These are phyloP conservation scores for Microdochium trichocladiopsis DNA, from an alignment of 2,329 filamentous ascomycete genomes.

Conservation along the genomic window DNA sequence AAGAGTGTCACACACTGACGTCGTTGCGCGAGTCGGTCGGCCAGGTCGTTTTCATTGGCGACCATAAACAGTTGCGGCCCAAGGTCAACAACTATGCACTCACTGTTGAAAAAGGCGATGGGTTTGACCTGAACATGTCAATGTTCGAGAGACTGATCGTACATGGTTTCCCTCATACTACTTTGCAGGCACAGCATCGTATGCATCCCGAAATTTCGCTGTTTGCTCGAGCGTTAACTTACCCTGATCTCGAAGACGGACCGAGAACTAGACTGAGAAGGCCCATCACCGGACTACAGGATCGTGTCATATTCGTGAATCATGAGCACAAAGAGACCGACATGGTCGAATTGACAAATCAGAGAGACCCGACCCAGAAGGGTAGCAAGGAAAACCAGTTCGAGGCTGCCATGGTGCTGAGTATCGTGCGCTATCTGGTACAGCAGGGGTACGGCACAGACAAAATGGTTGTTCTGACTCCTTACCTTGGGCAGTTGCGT, in stretches of 20 bases:
- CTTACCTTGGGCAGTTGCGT: slow-evolving; percentile 63
- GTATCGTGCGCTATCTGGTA: slow-evolving; percentile 56
- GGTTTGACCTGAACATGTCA: slow-evolving; percentile 60
- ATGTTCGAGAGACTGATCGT: slow-evolving; percentile 62
- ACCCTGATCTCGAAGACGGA: slow-evolving; percentile 53
- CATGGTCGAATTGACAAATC: slow-evolving; percentile 33
- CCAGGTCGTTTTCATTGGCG: slow-evolving; percentile 64
- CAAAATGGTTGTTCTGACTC: slow-evolving; percentile 62
- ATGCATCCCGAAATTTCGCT: slow-evolving; percentile 62
- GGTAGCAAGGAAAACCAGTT: slow-evolving; percentile 56
- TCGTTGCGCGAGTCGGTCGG: slow-evolving; percentile 47
- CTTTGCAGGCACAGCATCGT: slow-evolving; percentile 56
- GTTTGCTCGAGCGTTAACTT: slow-evolving; percentile 50
- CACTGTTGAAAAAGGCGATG: slow-evolving; percentile 55
- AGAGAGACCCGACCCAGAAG: slow-evolving; percentile 38
- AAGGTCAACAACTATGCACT: slow-evolving; percentile 56
- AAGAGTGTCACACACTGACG: slow-evolving; percentile 60
- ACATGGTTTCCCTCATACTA: slow-evolving; percentile 43
- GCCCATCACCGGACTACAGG: slow-evolving; percentile 46
- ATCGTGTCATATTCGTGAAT: slow-evolving; percentile 59
- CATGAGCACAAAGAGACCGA: slow-evolving; percentile 49
- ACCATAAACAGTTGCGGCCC: slow-evolving; percentile 66
- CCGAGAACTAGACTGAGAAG: slow-evolving; percentile 37
- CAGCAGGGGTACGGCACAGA: slow-evolving; percentile 65
- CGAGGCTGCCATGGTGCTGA: slow-evolving; percentile 60